phyloP scores from a whole-genome alignment of 192 early-diverging fungal species.

The Tieghemiomyces parasiticus region DNA sequence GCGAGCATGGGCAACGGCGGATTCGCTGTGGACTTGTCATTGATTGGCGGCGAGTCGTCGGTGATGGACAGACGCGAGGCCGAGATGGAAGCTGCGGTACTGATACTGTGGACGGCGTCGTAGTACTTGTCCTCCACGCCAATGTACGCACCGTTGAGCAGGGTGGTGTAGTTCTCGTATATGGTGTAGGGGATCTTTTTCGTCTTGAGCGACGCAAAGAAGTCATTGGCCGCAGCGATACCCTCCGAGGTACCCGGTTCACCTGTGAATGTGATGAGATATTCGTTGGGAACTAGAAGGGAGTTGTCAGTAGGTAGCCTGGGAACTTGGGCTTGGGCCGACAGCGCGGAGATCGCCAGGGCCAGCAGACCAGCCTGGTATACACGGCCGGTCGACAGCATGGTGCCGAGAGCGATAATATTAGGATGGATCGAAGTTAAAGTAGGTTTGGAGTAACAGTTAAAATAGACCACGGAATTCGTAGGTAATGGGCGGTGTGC shows the following conservation, averaged over 20 bases:
- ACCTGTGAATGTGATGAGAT: not conserved
- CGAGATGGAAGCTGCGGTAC: not conserved
- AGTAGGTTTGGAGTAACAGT: not conserved
- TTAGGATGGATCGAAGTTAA: no score
- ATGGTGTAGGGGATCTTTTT: not conserved
- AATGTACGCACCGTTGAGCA: not conserved
- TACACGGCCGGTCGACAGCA: not conserved
- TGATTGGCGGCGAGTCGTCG: not conserved
- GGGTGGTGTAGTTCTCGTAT: not conserved
- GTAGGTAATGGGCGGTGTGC: not conserved
- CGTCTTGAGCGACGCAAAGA: not conserved
- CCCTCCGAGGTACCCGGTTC: not conserved
- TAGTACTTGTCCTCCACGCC: not conserved
- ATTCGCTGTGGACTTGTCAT: not conserved
- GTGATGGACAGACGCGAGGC: not conserved
- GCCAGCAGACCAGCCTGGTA: not conserved
- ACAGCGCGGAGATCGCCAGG: not conserved
- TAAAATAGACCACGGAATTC: not conserved
- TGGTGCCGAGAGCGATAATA: no score
- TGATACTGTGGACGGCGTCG: not conserved
- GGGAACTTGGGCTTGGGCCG: not conserved
- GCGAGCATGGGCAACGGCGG: not conserved
- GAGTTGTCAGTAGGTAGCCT: not conserved
- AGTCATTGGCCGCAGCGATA: not conserved
- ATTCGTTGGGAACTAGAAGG: not conserved